Evolutionary conservation across 2,329 filamentous ascomycete genomes (phyloP).

Genomic region (Claviceps maximensis): DNA sequence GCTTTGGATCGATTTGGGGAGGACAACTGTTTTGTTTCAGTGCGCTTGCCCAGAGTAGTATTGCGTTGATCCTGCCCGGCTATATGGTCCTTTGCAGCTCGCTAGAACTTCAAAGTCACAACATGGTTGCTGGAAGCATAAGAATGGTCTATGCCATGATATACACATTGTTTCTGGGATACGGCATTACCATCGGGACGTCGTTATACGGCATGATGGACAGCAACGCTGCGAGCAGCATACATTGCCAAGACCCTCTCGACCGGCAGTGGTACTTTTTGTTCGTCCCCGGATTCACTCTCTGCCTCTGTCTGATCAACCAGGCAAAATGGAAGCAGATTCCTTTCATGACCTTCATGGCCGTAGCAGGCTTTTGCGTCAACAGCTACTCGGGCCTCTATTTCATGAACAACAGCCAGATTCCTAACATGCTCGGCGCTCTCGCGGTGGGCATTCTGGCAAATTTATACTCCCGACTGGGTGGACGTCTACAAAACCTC

Average conservation of each 20-base stretch:
- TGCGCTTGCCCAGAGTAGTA: constrained; percentile 57
- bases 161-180: constrained; percentile 61
- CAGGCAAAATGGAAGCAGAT: constrained; percentile 70
- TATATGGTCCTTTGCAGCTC: constrained; percentile 32
- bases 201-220: constrained; percentile 54
- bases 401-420: constrained; percentile 57
- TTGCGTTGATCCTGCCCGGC: constrained; percentile 60
- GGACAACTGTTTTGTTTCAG: constrained; percentile 57
- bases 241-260: constrained; percentile 32
- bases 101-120: constrained; percentile 57
- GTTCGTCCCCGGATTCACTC: constrained; percentile 61
- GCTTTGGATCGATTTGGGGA: constrained; percentile 49
- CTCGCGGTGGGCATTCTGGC: constrained; percentile 64
- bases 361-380: constrained; percentile 59
- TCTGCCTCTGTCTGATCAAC: constrained; percentile 67
- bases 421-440: constrained; percentile 66
- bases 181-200: constrained; percentile 58
- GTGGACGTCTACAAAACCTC: constrained; percentile 42
- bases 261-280: constrained; percentile 42
- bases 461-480: constrained; percentile 64
- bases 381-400: constrained; percentile 58
- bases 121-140: constrained; percentile 58
- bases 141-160: constrained; percentile 66
- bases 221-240: constrained; percentile 32
- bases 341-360: constrained; percentile 63